phyloP scores from a whole-genome alignment of 441 rosid species.

The Breynia disticha region DNA sequence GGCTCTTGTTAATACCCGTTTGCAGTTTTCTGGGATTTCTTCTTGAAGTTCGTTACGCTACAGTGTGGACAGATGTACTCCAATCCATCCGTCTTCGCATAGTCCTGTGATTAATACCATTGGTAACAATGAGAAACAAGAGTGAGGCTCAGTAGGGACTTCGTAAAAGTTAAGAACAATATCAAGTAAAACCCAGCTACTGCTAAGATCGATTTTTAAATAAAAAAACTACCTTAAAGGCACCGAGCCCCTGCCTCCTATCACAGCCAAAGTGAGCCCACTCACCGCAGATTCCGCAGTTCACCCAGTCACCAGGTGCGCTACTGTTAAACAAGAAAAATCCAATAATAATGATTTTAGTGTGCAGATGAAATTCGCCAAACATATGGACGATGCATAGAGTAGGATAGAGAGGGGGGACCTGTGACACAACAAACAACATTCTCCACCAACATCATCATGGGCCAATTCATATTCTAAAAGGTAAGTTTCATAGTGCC shows the following conservation, averaged over 20 bases:
- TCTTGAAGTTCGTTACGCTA: constrained; percentile 74
- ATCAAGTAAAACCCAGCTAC: too few relatives aligned
- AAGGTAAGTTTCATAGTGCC: constrained; percentile 96
- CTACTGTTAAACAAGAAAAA: constrained; percentile 47
- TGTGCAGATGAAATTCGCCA: neutral
- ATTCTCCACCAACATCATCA: constrained; percentile 98
- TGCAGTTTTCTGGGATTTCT: constrained; percentile 70
- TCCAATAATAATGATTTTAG: neutral
- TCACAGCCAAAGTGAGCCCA: constrained; percentile 99
- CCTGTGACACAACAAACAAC: constrained; percentile 97
- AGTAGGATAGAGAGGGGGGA: constrained; percentile 20
- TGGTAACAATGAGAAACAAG: neutral
- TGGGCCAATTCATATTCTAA: constrained; percentile 95
- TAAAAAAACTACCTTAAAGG: constrained; percentile 62
- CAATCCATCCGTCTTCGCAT: constrained; percentile 94
- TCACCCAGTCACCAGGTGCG: constrained; percentile 99
- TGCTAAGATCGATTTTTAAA: neutral
- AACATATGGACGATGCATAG: neutral
- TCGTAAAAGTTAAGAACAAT: neutral
- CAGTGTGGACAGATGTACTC: constrained; percentile 95
- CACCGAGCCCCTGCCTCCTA: constrained; percentile 95
- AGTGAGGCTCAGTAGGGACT: neutral
- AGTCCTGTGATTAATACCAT: constrained; percentile 51
- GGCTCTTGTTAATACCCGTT: constrained; percentile 44
- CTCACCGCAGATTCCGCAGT: constrained; percentile 93